Percentiles rank a stretch among this genome's conserved stretches.
These are phyloP conservation scores for Shiraia bambusicola DNA, from an alignment of 2,329 filamentous ascomycete genomes.

Conservation along the genomic window DNA sequence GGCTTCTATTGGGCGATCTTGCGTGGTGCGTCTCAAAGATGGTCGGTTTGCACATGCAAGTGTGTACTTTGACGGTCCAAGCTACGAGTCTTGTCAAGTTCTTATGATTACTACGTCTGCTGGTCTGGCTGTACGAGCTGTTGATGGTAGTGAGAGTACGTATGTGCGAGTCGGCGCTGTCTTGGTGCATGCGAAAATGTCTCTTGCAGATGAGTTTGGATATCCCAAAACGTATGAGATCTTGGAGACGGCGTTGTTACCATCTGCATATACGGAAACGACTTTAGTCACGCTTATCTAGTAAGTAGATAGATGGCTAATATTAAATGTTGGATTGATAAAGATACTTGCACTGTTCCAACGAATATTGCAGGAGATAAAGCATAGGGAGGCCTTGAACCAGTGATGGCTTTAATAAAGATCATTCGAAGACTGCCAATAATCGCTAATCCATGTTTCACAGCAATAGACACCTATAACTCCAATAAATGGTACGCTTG, in stretches of 20 bases:
- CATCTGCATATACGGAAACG: neutral
- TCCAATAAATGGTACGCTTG: neutral
- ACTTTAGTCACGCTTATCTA: neutral
- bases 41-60: neutral
- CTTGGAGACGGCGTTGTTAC: neutral
- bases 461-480: too few relatives aligned
- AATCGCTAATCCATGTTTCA: too few relatives aligned
- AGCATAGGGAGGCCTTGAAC: too few relatives aligned
- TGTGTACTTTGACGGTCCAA: slow-evolving; percentile 7
- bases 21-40: neutral
- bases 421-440: too few relatives aligned
- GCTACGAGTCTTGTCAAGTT: neutral
- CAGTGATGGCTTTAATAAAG: too few relatives aligned
- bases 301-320: too few relatives aligned
- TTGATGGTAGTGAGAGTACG: neutral
- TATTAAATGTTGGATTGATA: too few relatives aligned
- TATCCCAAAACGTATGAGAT: neutral
- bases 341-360: too few relatives aligned
- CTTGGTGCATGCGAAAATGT: slow-evolving; percentile 20
- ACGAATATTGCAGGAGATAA: too few relatives aligned
- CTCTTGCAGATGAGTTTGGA: neutral
- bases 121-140: slow-evolving; percentile 1
- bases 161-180: slow-evolving; percentile 16
- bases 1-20: neutral
- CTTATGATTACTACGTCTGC: slow-evolving; percentile 6